Percentiles rank a stretch among this genome's conserved stretches.
Conservation (phyloP, 768 basidiomycete genomes). For the Suillus placidus region DNA sequence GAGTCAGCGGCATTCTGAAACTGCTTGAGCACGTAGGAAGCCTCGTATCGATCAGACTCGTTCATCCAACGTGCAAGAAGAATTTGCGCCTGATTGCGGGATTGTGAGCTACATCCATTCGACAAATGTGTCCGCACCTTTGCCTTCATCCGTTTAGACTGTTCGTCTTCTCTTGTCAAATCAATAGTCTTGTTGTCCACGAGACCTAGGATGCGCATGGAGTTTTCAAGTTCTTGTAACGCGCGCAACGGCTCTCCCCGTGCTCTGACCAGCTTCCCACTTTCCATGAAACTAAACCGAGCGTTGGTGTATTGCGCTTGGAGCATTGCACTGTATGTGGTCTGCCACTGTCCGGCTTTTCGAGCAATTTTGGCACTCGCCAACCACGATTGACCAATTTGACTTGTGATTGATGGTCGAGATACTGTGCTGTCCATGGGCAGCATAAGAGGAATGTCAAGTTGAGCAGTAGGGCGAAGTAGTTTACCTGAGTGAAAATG, state of each 20-base stretch:
- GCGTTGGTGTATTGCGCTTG: slow-evolving; percentile 80
- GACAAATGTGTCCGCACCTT: slow-evolving; percentile 53
- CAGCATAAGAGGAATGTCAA: neutral
- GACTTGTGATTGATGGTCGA: slow-evolving; percentile 46
- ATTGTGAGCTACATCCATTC: slow-evolving; percentile 9
- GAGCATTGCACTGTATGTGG: slow-evolving; percentile 92
- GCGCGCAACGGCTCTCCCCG: slow-evolving; percentile 83
- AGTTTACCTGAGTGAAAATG: slow-evolving; percentile 69
- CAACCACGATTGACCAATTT: slow-evolving; percentile 88
- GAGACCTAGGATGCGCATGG: slow-evolving; percentile 55
- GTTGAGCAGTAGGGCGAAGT: neutral
- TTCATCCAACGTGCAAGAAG: slow-evolving; percentile 92
- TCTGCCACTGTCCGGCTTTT: slow-evolving; percentile 94
- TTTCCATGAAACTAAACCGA: slow-evolving; percentile 84
- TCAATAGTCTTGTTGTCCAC: slow-evolving; percentile 54
- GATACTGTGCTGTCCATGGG: slow-evolving; percentile 20
- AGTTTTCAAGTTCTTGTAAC: slow-evolving; percentile 81
- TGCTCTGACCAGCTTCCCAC: slow-evolving; percentile 81
- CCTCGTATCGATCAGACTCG: slow-evolving; percentile 82
- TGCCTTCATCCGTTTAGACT: slow-evolving; percentile 58
- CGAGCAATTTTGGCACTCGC: slow-evolving; percentile 93
- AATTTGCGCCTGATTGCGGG: slow-evolving; percentile 60
- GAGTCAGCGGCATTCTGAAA: slow-evolving; percentile 55
- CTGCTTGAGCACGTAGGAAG: slow-evolving; percentile 58
- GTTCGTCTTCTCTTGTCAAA: slow-evolving; percentile 54